Percentiles rank a stretch among this genome's conserved stretches.
Conservation (phyloP, 1,139 yeast species). For the Candida tropicalis region DNA sequence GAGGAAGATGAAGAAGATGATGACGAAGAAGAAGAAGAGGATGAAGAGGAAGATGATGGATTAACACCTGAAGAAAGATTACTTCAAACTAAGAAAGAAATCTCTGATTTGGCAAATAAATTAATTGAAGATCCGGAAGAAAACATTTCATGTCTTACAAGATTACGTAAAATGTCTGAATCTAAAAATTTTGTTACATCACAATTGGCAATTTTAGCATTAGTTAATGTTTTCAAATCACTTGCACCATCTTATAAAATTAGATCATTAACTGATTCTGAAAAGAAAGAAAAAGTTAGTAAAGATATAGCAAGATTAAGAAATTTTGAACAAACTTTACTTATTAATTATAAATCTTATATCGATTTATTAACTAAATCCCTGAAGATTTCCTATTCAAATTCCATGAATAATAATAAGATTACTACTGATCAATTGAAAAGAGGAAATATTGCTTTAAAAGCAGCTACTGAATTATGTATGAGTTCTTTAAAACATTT, state of each 20-base stretch:
- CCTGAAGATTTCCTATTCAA: conserved; percentile 41
- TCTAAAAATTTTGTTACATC: conserved; percentile 69
- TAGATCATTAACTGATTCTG: conserved; percentile 78
- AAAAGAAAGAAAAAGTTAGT: conserved; percentile 78
- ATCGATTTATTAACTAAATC: conserved; percentile 54
- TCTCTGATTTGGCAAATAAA: conserved; percentile 78
- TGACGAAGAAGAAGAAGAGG: conserved; percentile 20
- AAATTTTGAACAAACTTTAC: conserved; percentile 76
- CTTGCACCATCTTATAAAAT: conserved; percentile 89
- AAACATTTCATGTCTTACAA: conserved; percentile 63
- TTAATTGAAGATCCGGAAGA: conserved; percentile 92
- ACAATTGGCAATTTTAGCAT: conserved; percentile 74
- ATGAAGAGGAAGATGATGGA: conserved; percentile 33
- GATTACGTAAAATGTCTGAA: conserved; percentile 71
- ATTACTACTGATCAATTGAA: conserved; percentile 39
- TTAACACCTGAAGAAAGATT: conserved; percentile 62
- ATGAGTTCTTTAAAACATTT: conserved; percentile 71
- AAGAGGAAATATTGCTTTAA: conserved; percentile 62
- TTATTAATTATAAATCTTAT: conserved; percentile 70
- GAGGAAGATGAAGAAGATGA: conserved; percentile 25
- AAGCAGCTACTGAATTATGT: conserved; percentile 77
- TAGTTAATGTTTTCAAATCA: conserved; percentile 82
- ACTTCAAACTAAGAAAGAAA: conserved; percentile 70
- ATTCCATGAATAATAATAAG: conserved; percentile 43
- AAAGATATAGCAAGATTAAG: conserved; percentile 79